Evolutionary conservation across 805 yeast species (phyloP).

Genomic region (Candida odintsovae): DNA sequence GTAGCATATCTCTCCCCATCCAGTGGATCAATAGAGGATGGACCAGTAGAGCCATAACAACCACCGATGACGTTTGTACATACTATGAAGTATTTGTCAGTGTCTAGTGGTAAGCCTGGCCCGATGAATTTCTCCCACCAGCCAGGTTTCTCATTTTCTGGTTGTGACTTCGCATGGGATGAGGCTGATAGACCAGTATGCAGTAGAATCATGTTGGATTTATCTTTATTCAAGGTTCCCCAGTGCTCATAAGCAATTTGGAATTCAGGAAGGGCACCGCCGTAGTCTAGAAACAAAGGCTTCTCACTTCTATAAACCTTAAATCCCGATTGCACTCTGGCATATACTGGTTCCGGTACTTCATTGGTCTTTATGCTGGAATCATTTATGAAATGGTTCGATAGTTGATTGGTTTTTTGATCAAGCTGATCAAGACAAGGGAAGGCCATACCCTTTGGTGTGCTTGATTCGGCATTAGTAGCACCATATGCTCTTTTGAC

Average conservation of each 20-base stretch:
- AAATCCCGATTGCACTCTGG: constrained; percentile 64
- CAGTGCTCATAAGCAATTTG: constrained; percentile 91
- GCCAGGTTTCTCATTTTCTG: constrained; percentile 62
- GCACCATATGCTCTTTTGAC: constrained; percentile 7
- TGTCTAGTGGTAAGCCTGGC: constrained; percentile 70
- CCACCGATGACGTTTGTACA: constrained; percentile 94
- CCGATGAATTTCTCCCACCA: constrained; percentile 98
- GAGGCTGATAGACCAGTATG: constrained; percentile 94
- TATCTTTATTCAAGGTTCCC: constrained; percentile 64
- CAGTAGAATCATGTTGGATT: constrained; percentile 67
- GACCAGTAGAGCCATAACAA: constrained; percentile 94
- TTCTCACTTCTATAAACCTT: constrained; percentile 45
- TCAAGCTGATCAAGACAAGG: constrained; percentile 84
- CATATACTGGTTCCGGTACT: constrained; percentile 85
- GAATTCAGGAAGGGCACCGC: constrained; percentile 68
- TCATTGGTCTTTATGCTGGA: constrained; percentile 25
- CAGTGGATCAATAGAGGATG: constrained; percentile 72
- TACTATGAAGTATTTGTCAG: constrained; percentile 72
- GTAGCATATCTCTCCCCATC: constrained; percentile 70
- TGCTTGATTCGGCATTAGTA: not conserved
- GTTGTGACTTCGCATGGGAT: constrained; percentile 85
- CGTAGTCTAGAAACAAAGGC: constrained; percentile 74
- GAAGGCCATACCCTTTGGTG: constrained; percentile 56
- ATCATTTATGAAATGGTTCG: constrained; percentile 4
- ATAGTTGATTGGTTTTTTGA: constrained; percentile 35